Conservation (phyloP, 2,329 filamentous ascomycete species). For the Fusarium pilosicola region DNA sequence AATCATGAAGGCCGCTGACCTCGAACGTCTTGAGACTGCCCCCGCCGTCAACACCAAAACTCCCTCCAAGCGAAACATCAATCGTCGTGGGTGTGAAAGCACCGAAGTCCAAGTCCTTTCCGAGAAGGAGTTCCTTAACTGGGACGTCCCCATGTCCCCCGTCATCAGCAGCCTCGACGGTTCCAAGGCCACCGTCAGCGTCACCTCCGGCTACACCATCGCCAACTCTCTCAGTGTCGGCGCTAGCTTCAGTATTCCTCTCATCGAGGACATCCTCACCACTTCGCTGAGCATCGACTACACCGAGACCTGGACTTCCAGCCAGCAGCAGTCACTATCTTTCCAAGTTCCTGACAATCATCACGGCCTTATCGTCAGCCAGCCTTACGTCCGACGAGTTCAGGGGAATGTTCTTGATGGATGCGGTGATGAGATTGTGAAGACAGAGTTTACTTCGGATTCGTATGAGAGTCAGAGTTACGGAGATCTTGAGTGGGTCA, state of each 20-base stretch:
- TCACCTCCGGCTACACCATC: conserved; percentile 23
- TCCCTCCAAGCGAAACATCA: background rate
- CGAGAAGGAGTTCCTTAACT: conserved; percentile 37
- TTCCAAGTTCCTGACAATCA: conserved; percentile 30
- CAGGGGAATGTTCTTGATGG: conserved; percentile 28
- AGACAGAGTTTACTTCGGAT: conserved; percentile 23
- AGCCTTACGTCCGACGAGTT: conserved; percentile 37
- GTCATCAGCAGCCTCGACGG: conserved; percentile 35
- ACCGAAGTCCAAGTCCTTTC: conserved; percentile 34
- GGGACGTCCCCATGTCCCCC: conserved; percentile 39
- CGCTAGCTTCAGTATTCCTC: background rate
- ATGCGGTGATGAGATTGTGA: conserved; percentile 24
- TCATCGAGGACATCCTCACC: conserved; percentile 10
- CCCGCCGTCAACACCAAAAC: background rate
- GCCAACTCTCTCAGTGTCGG: conserved; percentile 26
- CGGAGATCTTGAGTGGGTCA: conserved; percentile 36
- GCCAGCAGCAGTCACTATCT: conserved; percentile 23
- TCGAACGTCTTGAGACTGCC: conserved; percentile 28
- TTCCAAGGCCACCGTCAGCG: conserved; percentile 19
- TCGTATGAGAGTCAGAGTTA: conserved; percentile 31
- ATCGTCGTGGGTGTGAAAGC: conserved; percentile 28
- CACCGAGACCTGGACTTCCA: conserved; percentile 23
- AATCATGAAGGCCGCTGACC: conserved; percentile 36
- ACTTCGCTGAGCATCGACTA: conserved; percentile 24
- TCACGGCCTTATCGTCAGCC: conserved; percentile 37